phyloP scores from a whole-genome alignment of 495 filamentous ascomycete species.

The Pyrenula aspistea region DNA sequence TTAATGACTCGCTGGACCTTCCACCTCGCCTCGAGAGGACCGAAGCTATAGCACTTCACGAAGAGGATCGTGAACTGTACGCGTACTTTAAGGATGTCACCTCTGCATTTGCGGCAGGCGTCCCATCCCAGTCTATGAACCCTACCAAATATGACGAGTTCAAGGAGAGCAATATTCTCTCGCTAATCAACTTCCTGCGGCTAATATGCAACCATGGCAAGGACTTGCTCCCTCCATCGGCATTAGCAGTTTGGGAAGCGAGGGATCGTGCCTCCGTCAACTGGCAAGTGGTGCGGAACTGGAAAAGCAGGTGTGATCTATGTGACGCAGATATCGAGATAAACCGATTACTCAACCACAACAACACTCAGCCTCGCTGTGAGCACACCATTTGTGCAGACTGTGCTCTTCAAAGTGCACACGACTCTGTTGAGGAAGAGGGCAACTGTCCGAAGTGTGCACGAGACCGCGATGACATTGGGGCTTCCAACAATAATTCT shows the following conservation, averaged over 20 bases:
- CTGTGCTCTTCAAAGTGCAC: neutral
- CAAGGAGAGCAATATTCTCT: conserved; percentile 12
- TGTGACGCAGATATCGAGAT: too few species aligned
- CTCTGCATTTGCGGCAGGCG: neutral
- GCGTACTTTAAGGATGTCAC: conserved; percentile 7
- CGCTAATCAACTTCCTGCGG: conserved; percentile 13
- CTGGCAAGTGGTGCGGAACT: conserved; percentile 7
- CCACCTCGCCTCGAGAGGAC: conserved; percentile 9
- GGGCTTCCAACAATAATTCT: neutral
- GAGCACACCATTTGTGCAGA: neutral
- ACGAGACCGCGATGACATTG: too few species aligned
- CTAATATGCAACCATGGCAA: conserved; percentile 19
- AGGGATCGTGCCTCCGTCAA: conserved; percentile 3
- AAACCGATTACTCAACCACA: too few species aligned
- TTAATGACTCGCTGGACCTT: conserved; percentile 2
- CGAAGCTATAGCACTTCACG: conserved; percentile 7
- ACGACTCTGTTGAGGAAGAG: neutral
- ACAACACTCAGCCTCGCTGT: too few species aligned
- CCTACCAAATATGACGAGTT: neutral
- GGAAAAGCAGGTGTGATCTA: conserved; percentile 1
- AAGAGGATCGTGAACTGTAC: conserved; percentile 12
- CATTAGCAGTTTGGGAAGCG: conserved; percentile 5
- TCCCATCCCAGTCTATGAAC: neutral
- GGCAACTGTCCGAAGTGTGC: neutral
- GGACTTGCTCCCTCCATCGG: conserved; percentile 10